Base-by-base conservation (phyloP, 2,329 filamentous ascomycete species). In the Claviceps humidiphila region DNA sequence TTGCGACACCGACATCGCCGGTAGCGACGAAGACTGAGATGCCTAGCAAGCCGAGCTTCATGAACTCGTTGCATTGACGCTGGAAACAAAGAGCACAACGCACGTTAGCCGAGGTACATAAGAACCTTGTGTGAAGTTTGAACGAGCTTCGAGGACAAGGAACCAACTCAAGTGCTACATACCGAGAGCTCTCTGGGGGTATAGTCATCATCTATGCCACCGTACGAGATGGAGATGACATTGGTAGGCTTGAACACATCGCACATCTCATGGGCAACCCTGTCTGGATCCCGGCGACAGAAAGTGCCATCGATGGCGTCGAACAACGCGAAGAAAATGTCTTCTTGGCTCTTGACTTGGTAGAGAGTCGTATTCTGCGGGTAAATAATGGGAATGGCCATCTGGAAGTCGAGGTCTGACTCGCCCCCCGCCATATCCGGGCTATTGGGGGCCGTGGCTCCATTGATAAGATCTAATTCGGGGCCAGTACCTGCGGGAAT, bases 331-430 rank as follows among this genome's bases (percentile, higher is more conserved):
- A 70, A 68, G 59, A 24, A 72, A 9, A 66, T 66, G 37, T 66
- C 72, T 11, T 63, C 57, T 47, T 70, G 63, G 24, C 65, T 65
- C 2, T 65, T 63, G 20, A 57, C 46, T 58, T 75, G 72, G 61
- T 73, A 77, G 22, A 79, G 61, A 34, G 71, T 71, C 24, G 74
- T 68, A 11, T 68, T 65, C 57, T 80, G 75, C 1, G 76, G 78
- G 53, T 71, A 73, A 39, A 78, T 69, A 40, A 80, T 64, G 8
- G 74, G 63, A 63, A 76, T 78, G 51, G 74, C 57, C 56, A 78
- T 75, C 54, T 78, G 65, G 3, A 81, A 67, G 57, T 81, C 78
- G 13, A 81, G 68, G 41, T 74, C 64, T 1, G 74, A 74, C 64
- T 81, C 78, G 45, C 70, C 71, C 22, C 62, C 63, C 14, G 60